A percentile compares a stretch with the other conserved stretches of the same genome.
phyloP scores from a whole-genome alignment of 371 early-diverging fungal species.

The Syncephalis fuscata region DNA sequence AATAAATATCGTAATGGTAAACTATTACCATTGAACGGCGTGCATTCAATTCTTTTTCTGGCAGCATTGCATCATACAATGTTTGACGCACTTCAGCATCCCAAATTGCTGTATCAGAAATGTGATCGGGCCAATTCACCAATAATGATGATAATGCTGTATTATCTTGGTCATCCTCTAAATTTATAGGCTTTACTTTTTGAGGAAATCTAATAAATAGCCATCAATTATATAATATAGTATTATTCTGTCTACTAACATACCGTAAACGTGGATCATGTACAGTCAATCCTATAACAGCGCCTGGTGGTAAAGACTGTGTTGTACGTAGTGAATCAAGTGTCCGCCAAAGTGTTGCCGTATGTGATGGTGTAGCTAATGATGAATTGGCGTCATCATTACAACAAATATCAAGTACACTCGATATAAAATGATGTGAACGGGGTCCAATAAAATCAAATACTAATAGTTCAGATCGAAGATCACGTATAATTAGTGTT shows the following conservation, averaged over 20 bases:
- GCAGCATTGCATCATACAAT: constrained; percentile 18
- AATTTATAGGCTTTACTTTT: constrained; percentile 32
- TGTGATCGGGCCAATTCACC: constrained; percentile 37
- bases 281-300: constrained; percentile 41
- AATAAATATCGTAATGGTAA: neutral
- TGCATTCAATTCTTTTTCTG: constrained; percentile 48
- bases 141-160: constrained; percentile 6
- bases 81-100: constrained; percentile 21
- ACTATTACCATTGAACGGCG: constrained; percentile 38
- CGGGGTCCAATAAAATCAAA: constrained; percentile 72
- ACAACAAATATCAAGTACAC: neutral
- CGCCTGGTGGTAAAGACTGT: constrained; percentile 45
- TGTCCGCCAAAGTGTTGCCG: constrained; percentile 18
- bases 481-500: constrained; percentile 1
- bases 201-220: constrained; percentile 52
- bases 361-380: constrained; percentile 6
- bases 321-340: constrained; percentile 31
- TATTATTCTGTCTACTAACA: constrained; percentile 2
- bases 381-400: neutral
- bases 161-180: constrained; percentile 12
- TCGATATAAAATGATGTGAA: constrained; percentile 17
- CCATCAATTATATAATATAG: too few relatives aligned
- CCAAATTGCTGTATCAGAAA: constrained; percentile 42
- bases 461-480: constrained; percentile 19
- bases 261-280: constrained; percentile 61